Percentiles rank a stretch among this genome's conserved stretches.
Evolutionary conservation across 441 rosid genomes (phyloP).

Genomic region (Populus trichocarpa): DNA sequence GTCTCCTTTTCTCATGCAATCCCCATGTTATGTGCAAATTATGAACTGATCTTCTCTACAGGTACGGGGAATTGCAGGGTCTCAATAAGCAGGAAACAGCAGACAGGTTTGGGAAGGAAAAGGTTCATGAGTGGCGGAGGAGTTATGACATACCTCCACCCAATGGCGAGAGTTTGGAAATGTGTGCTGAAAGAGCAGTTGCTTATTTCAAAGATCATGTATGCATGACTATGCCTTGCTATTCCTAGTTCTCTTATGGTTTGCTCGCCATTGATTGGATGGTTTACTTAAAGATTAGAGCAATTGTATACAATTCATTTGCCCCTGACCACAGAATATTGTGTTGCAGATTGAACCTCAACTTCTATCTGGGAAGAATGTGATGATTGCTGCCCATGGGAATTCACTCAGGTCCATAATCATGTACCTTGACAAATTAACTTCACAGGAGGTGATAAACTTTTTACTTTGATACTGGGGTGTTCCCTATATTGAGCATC

Average conservation of each 20-base stretch:
- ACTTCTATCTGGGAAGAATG: slow-evolving; percentile 76
- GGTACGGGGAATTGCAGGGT: slow-evolving; percentile 97
- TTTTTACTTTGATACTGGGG: neutral
- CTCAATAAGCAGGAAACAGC: slow-evolving; percentile 96
- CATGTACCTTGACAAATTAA: slow-evolving; percentile 93
- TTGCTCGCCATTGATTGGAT: neutral
- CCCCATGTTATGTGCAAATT: neutral
- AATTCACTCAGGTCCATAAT: slow-evolving; percentile 92
- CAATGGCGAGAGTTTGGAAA: slow-evolving; percentile 94
- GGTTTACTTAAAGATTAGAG: neutral
- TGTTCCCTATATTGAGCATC: neutral
- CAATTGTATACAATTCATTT: neutral
- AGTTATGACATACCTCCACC: slow-evolving; percentile 97
- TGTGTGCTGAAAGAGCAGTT: slow-evolving; percentile 97
- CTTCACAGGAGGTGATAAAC: slow-evolving; percentile 77
- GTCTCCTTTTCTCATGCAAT: neutral
- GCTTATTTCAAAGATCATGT: slow-evolving; percentile 86
- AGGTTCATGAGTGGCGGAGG: slow-evolving; percentile 97
- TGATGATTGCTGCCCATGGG: slow-evolving; percentile 95
- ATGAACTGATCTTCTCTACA: slow-evolving; percentile 17
- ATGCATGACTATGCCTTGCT: slow-evolving; percentile 13
- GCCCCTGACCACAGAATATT: slow-evolving; percentile 14
- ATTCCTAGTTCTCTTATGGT: slow-evolving; percentile 11
- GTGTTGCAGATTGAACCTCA: slow-evolving; percentile 81
- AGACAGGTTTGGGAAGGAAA: slow-evolving; percentile 78